Conservation (phyloP, 345 rosid genomes). For the Adansonia digitata region DNA sequence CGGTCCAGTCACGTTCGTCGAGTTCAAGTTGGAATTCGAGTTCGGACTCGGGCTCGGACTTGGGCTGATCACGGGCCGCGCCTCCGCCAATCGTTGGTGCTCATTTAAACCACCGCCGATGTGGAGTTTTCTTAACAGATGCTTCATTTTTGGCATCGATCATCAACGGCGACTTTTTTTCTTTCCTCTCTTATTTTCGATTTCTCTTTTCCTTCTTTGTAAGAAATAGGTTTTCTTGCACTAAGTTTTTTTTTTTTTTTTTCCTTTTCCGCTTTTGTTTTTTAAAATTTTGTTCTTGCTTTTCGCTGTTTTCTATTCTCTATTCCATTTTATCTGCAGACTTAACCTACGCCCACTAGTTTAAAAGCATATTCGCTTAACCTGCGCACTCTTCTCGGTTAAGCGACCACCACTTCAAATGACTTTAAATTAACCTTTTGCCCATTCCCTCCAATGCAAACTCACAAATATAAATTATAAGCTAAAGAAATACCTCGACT, state of each 20-base stretch:
- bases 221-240: constrained; percentile 14
- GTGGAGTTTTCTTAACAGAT: constrained; percentile 84
- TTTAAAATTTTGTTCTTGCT: background rate
- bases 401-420: constrained; percentile 45
- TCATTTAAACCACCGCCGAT: constrained; percentile 70
- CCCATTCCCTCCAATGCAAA: constrained; percentile 40
- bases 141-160: constrained; percentile 95
- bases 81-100: constrained; percentile 45
- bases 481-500: background rate
- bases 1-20: constrained; percentile 24
- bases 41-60: constrained; percentile 17
- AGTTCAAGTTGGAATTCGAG: constrained; percentile 18
- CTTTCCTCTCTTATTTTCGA: background rate
- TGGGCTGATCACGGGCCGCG: constrained; percentile 38
- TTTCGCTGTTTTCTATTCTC: background rate
- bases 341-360: constrained; percentile 51
- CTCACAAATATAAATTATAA: background rate
- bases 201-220: constrained; percentile 16
- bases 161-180: constrained; percentile 45
- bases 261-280: background rate
- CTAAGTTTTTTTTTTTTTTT: background rate
- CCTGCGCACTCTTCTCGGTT: constrained; percentile 62
- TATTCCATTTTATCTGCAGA: constrained; percentile 14
- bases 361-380: constrained; percentile 54
- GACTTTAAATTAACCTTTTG: constrained; percentile 49